These are phyloP conservation scores for Mycena latifolia DNA, from an alignment of 768 basidiomycete species.

Conservation along the genomic window DNA sequence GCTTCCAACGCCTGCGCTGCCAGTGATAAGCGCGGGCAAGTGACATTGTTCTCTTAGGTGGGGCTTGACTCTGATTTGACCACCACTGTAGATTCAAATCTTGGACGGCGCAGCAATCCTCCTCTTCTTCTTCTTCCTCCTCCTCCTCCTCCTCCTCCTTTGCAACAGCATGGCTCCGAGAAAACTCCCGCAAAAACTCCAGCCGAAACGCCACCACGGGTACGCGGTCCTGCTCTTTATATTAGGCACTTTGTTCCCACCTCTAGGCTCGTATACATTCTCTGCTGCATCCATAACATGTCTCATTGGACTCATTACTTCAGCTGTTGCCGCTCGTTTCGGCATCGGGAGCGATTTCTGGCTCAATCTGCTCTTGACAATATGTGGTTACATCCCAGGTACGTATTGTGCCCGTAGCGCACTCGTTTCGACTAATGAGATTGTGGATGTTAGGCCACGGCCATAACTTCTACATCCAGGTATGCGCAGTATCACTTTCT, in stretches of 20 bases:
- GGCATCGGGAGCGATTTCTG: slow-evolving; percentile 94
- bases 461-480: slow-evolving; percentile 96
- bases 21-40: too few species aligned
- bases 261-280: slow-evolving; percentile 73
- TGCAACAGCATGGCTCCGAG: slow-evolving; percentile 23
- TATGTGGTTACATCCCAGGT: slow-evolving; percentile 94
- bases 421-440: slow-evolving; percentile 10
- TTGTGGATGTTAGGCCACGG: slow-evolving; percentile 70
- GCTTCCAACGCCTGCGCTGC: too few species aligned
- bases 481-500: slow-evolving; percentile 43
- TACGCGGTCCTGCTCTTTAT: slow-evolving; percentile 87
- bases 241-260: slow-evolving; percentile 91
- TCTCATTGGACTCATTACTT: slow-evolving; percentile 18
- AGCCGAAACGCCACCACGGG: slow-evolving; percentile 83
- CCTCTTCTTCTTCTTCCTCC: too few species aligned
- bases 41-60: too few species aligned
- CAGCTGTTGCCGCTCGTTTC: slow-evolving; percentile 94
- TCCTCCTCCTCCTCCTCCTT: too few species aligned
- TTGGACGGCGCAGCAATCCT: too few species aligned
- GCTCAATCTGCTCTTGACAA: slow-evolving; percentile 89
- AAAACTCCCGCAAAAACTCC: slow-evolving; percentile 66
- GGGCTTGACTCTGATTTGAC: too few species aligned
- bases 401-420: slow-evolving; percentile 35
- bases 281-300: slow-evolving; percentile 13
- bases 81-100: background rate